phyloP scores from a whole-genome alignment of 2,329 filamentous ascomycete genomes.

The Hypoxylon sp. region DNA sequence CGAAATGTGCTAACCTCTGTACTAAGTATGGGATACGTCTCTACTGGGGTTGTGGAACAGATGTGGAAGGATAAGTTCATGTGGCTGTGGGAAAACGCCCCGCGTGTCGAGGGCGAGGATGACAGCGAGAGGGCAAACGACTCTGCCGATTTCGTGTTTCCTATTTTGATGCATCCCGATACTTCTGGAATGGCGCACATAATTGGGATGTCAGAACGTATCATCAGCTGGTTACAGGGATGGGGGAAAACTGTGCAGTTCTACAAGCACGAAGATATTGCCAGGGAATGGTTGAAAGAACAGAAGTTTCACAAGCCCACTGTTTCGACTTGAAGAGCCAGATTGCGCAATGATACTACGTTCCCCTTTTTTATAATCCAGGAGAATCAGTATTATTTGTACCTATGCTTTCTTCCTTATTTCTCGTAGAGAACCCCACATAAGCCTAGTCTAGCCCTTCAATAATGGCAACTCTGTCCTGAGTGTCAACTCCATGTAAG shows the following conservation, averaged over 20 bases:
- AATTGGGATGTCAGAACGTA: background rate
- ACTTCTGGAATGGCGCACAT: background rate
- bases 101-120: background rate
- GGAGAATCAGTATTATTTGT: too few species aligned
- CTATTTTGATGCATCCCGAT: background rate
- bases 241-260: background rate
- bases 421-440: too few species aligned
- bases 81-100: background rate
- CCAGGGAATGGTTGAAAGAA: background rate
- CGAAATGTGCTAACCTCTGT: background rate
- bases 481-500: background rate
- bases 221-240: background rate
- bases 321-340: background rate
- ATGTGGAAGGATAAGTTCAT: conserved; percentile 1
- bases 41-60: background rate
- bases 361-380: background rate
- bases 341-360: background rate
- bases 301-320: background rate
- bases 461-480: too few species aligned
- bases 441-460: too few species aligned
- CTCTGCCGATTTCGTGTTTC: background rate
- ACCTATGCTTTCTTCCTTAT: too few species aligned
- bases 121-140: conserved; percentile 2
- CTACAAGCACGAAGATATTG: background rate
- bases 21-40: background rate